Evolutionary conservation across 164 flowering plant species (phyloP).

Genomic region (Taxillus chinensis): DNA sequence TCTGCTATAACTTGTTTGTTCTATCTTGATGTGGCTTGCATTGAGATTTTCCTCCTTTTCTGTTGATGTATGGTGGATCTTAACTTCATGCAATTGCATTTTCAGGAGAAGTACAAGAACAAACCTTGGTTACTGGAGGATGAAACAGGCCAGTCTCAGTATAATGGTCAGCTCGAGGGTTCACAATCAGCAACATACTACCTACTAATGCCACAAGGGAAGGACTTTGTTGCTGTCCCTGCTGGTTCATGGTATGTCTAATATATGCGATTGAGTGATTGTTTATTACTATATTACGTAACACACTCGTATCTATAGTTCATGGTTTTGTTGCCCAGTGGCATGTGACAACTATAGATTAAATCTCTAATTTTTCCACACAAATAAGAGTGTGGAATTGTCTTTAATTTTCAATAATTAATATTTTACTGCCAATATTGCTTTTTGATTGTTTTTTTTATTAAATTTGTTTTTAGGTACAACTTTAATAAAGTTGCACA

Average conservation of each 20-base stretch:
- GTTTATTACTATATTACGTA: too few relatives aligned
- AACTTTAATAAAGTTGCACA: conserved; percentile 96
- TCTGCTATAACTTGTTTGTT: neutral
- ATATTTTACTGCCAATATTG: neutral
- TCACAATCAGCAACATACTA: conserved; percentile 83
- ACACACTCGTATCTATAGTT: too few relatives aligned
- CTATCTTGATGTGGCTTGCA: neutral
- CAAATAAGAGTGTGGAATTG: too few relatives aligned
- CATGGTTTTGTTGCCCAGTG: too few relatives aligned
- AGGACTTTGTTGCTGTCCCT: conserved; percentile 91
- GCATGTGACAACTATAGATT: too few relatives aligned
- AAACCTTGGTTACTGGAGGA: conserved; percentile 96
- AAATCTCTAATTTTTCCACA: too few relatives aligned
- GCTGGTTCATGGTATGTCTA: conserved; percentile 87
- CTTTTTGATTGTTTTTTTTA: conserved; percentile 2
- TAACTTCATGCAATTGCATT: conserved; percentile 6
- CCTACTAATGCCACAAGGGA: conserved; percentile 71
- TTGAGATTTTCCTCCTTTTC: neutral
- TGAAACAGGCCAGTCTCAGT: conserved; percentile 88
- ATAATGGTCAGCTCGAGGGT: conserved; percentile 89
- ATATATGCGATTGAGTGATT: neutral
- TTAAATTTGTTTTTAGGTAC: conserved; percentile 35
- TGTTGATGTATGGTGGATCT: neutral
- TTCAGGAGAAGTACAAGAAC: conserved; percentile 87
- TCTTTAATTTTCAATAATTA: neutral